Evolutionary conservation across 352 stramenopile species (phyloP).

Genomic region (Peronosclerospora sorghi): DNA sequence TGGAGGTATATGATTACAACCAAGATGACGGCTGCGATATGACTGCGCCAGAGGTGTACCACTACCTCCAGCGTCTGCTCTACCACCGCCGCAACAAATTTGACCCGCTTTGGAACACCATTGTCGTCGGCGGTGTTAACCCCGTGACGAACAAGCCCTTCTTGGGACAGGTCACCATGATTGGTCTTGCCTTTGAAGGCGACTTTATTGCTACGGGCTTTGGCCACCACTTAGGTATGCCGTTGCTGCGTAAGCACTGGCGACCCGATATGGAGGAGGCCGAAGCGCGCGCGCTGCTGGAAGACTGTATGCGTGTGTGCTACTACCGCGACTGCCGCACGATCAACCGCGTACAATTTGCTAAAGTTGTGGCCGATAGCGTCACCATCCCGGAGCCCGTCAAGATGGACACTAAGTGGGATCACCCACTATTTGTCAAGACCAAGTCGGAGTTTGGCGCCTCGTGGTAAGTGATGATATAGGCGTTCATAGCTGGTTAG

Average conservation of each 20-base stretch:
- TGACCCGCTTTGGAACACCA: conserved; percentile 97
- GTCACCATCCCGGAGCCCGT: conserved; percentile 90
- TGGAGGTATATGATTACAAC: conserved; percentile 93
- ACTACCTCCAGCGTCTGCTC: conserved; percentile 95
- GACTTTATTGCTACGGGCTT: conserved; percentile 97
- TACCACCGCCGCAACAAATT: conserved; percentile 99
- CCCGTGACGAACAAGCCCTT: conserved; percentile 87
- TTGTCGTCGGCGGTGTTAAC: conserved; percentile 92
- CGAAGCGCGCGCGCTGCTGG: conserved; percentile 90
- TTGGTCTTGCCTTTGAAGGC: conserved; percentile 95
- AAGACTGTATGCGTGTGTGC: conserved; percentile 96
- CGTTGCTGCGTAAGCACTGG: conserved; percentile 94
- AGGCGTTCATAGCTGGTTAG: neutral
- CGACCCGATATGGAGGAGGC: conserved; percentile 87
- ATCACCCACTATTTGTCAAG: conserved; percentile 81
- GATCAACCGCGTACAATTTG: conserved; percentile 96
- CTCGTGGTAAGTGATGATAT: conserved; percentile 61
- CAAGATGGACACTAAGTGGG: conserved; percentile 93
- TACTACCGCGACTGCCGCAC: conserved; percentile 98
- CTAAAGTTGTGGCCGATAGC: conserved; percentile 86
- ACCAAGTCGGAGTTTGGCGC: conserved; percentile 82
- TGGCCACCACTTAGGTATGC: conserved; percentile 93
- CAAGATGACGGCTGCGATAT: conserved; percentile 92
- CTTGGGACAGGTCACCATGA: conserved; percentile 95
- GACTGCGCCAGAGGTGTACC: conserved; percentile 90